A percentile compares a stretch with the other conserved stretches of the same genome.
Conservation (phyloP, 495 filamentous ascomycete genomes). For the Aspergillus asperescens region DNA sequence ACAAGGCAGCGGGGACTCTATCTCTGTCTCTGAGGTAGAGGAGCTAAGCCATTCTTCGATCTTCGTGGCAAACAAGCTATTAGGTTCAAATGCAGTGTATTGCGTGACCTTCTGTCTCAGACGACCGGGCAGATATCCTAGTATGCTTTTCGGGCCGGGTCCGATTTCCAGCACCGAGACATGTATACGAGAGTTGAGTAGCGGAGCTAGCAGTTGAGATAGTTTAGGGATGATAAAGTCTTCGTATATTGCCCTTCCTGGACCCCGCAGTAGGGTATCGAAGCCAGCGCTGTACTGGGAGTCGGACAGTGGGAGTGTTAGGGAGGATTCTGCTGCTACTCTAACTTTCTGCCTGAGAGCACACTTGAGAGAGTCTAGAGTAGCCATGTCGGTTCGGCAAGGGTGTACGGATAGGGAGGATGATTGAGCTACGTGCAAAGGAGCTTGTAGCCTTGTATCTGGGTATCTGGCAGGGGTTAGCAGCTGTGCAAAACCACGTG, state of each 20-base stretch:
- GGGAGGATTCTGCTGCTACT: conserved; percentile 22
- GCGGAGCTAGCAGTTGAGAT: conserved; percentile 39
- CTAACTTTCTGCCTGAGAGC: conserved; percentile 42
- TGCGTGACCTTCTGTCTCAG: conserved; percentile 43
- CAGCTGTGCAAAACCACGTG: too few relatives aligned
- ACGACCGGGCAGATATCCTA: conserved; percentile 45
- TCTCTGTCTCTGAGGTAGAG: conserved; percentile 17
- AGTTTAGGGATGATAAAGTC: conserved; percentile 57
- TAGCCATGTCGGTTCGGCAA: conserved; percentile 53
- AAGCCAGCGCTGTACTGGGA: conserved; percentile 50
- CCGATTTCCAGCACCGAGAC: conserved; percentile 58
- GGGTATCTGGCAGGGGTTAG: too few relatives aligned
- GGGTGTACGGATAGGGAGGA: too few relatives aligned
- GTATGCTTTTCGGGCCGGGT: conserved; percentile 52
- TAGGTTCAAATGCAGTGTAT: conserved; percentile 56
- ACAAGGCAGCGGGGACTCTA: conserved; percentile 46
- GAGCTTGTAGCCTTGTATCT: too few relatives aligned
- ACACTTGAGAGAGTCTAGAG: conserved; percentile 44
- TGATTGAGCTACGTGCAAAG: too few relatives aligned
- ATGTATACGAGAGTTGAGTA: conserved; percentile 41
- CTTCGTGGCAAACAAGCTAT: conserved; percentile 41
- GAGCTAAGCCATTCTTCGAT: conserved; percentile 45
- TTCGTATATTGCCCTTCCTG: conserved; percentile 39
- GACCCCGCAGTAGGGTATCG: conserved; percentile 40
- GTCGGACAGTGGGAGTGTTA: conserved; percentile 47